These are phyloP conservation scores for Aegle marmelos DNA, from an alignment of 345 rosid species.

Conservation along the genomic window DNA sequence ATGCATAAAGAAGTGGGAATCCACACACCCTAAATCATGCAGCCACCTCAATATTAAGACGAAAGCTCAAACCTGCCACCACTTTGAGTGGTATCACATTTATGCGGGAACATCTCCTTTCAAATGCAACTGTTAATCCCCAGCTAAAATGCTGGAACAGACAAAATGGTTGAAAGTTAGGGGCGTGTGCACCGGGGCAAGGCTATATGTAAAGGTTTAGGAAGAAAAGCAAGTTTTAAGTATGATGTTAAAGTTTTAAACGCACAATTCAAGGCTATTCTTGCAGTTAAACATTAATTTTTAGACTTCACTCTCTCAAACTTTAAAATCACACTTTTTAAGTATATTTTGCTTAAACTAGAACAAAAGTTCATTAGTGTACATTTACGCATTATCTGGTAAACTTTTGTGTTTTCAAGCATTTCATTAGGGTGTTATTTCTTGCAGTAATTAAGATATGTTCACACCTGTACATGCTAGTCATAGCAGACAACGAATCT, in stretches of 20 bases:
- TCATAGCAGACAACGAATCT: not conserved
- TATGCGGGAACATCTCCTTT: not conserved
- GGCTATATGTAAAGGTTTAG: not conserved
- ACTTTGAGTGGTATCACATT: not conserved
- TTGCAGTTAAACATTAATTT: not conserved
- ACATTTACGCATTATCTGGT: not conserved
- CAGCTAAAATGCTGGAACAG: not conserved
- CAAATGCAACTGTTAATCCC: not conserved
- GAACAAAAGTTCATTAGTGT: too few species aligned
- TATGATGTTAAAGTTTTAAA: not conserved
- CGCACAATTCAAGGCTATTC: not conserved
- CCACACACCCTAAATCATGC: not conserved
- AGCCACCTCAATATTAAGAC: not conserved
- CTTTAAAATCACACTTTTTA: too few species aligned
- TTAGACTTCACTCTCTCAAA: not conserved
- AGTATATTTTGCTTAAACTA: too few species aligned
- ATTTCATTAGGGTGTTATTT: not conserved
- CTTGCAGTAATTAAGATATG: not conserved
- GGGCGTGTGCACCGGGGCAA: not conserved
- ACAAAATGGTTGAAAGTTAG: not conserved
- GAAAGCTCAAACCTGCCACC: not conserved
- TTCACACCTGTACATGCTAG: not conserved
- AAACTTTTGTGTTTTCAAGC: not conserved
- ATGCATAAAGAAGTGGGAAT: not conserved
- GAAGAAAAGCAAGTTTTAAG: not conserved